Evolutionary conservation across 192 early-diverging fungal species (phyloP), one percentile per base, ranked within the genome.

Genomic region (Borealophlyctis nickersoniae): DNA sequence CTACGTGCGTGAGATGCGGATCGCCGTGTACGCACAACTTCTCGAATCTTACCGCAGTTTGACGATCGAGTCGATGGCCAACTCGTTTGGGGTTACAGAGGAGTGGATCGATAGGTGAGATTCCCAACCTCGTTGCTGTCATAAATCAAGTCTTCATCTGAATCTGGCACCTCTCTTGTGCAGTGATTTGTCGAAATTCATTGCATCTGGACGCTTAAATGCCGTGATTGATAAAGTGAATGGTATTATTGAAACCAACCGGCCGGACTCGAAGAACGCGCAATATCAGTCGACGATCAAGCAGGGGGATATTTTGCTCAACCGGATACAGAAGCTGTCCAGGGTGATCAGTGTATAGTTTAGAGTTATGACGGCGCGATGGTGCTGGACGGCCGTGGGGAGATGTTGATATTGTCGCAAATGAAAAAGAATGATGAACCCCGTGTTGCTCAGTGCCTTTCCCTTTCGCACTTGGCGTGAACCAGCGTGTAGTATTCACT

Each of bases 201-300:
- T 98, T 73, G 91, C 95, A 22, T 89, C 93, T 13, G 94, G 95
- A 13, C 90, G 97, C 33, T 79, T 99, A 39, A 96, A 99, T 79
- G 96, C 93, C 62, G 94, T 96, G 13, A 98, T 99, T 76, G 97
- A 99, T 78, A 99, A 99, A 76, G 97, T 99, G 11, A 90, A 87
- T 62, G 97, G 97, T 7, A 88, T 97, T 36, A 92, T 99, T 22
- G 93, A 94, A 67, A 99, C 94, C 23, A 98, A 98, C 81, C 85
- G 97, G 59, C 94, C 95, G 2, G 97, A 99, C 60, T 87, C 89
- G 16, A 99, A 99, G 86, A 99, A 99, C 67, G 92, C 92, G 19
- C 95, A 99, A 78, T 99, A 98, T 77, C 95, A 98, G 72, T 76
- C 84, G 52, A 87, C 88, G 19, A 94, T 99, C 73, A 99, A 97